phyloP scores from a whole-genome alignment of 2,329 filamentous ascomycete species.

The Myrmaecium sp. region DNA sequence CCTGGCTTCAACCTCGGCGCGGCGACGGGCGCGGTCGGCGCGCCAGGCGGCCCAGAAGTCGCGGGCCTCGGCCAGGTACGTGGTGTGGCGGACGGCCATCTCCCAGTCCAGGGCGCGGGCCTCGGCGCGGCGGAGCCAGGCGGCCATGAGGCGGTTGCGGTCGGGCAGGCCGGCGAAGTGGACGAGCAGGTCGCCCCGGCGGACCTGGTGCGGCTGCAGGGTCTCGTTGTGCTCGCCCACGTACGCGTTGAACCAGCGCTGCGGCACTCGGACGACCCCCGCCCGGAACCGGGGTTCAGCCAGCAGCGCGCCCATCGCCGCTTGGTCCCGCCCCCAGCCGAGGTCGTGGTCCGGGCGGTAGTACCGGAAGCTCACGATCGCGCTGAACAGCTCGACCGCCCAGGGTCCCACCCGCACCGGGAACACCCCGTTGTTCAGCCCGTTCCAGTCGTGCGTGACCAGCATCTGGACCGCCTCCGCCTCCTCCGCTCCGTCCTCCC shows the following conservation, averaged over 20 bases:
- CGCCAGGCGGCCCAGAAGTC: constrained; percentile 9
- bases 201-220: constrained; percentile 17
- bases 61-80: constrained; percentile 16
- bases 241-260: constrained; percentile 29
- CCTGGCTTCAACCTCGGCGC: constrained; percentile 7
- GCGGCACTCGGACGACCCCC: constrained; percentile 19
- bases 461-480: constrained; percentile 21
- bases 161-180: constrained; percentile 24
- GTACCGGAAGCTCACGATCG: constrained; percentile 22
- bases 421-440: constrained; percentile 28
- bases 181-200: constrained; percentile 25
- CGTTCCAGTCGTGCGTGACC: constrained; percentile 23
- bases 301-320: constrained; percentile 23
- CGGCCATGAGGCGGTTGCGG: constrained; percentile 17
- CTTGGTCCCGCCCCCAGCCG: constrained; percentile 23
- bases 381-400: constrained; percentile 22
- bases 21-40: too few relatives aligned
- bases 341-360: constrained; percentile 20
- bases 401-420: constrained; percentile 23
- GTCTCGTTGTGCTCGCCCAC: constrained; percentile 22
- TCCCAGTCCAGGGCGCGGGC: constrained; percentile 22
- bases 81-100: constrained; percentile 19
- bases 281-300: constrained; percentile 15
- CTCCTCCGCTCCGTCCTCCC: too few relatives aligned
- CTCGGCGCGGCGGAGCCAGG: constrained; percentile 22